These are phyloP conservation scores for Zygotorulaspora sp. DNA, from an alignment of 805 yeast genomes.

Conservation along the genomic window DNA sequence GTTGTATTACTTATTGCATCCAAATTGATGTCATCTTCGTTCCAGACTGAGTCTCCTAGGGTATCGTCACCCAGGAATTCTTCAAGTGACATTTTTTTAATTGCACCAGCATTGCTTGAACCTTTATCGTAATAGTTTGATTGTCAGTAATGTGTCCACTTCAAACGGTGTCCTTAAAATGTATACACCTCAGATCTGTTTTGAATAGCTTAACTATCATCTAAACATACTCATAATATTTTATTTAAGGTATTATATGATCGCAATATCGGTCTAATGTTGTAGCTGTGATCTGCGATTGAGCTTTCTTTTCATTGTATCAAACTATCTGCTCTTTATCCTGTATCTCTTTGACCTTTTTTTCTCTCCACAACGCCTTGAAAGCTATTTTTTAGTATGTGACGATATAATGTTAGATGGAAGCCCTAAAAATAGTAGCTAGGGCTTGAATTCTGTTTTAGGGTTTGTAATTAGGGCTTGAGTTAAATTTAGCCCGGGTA, in stretches of 20 bases:
- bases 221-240: slow-evolving; percentile 1
- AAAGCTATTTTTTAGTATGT: background rate
- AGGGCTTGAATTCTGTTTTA: no score
- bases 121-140: slow-evolving; percentile 5
- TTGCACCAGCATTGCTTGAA: slow-evolving; percentile 22
- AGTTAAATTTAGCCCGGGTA: no score
- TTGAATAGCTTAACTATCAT: no score
- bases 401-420: background rate
- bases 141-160: no score
- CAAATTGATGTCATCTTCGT: slow-evolving; percentile 34
- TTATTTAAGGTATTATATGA: background rate
- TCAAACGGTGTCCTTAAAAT: background rate
- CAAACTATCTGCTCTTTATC: slow-evolving; percentile 1
- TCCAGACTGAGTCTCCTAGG: slow-evolving; percentile 36
- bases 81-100: slow-evolving; percentile 44
- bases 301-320: background rate
- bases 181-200: background rate
- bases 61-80: slow-evolving; percentile 44
- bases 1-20: slow-evolving; percentile 34
- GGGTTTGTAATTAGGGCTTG: no score
- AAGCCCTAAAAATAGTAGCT: no score
- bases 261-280: background rate
- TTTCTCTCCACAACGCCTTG: background rate
- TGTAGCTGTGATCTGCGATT: no score
- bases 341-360: slow-evolving; percentile 1